phyloP scores from a whole-genome alignment of 176 grass and related monocot species.

The Zoysia pacifica region DNA sequence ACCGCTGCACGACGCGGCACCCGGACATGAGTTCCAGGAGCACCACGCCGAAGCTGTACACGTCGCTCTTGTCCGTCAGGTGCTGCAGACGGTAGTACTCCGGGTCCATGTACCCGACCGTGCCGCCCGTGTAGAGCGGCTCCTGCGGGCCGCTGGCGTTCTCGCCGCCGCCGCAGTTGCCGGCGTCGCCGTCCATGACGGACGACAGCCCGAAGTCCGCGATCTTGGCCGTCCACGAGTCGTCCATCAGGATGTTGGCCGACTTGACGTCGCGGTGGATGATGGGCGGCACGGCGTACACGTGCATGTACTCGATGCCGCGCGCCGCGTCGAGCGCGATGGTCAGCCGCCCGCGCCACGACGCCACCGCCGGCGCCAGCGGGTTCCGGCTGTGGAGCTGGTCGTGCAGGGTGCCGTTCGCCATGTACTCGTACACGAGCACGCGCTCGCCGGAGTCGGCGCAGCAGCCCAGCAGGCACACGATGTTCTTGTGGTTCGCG shows the following conservation, averaged over 20 bases:
- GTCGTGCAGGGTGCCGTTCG: slow-evolving; percentile 83
- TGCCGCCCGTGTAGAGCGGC: slow-evolving; percentile 63
- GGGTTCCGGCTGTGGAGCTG: slow-evolving; percentile 66
- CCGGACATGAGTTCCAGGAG: slow-evolving; percentile 80
- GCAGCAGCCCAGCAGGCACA: slow-evolving; percentile 85
- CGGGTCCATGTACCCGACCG: slow-evolving; percentile 96
- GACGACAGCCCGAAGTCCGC: slow-evolving; percentile 88
- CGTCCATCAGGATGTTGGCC: slow-evolving; percentile 88
- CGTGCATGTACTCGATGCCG: slow-evolving; percentile 95
- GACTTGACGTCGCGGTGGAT: slow-evolving; percentile 98
- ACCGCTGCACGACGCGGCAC: slow-evolving; percentile 70
- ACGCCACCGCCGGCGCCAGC: slow-evolving; percentile 38
- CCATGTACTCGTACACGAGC: slow-evolving; percentile 89
- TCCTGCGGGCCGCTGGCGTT: background rate
- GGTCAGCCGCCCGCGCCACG: slow-evolving; percentile 58
- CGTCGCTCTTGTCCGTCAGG: slow-evolving; percentile 79
- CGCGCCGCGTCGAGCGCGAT: slow-evolving; percentile 81
- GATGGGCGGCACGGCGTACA: slow-evolving; percentile 88
- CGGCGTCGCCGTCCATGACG: slow-evolving; percentile 29
- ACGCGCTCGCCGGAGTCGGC: slow-evolving; percentile 60
- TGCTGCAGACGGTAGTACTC: slow-evolving; percentile 92
- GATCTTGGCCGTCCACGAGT: slow-evolving; percentile 77
- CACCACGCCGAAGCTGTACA: slow-evolving; percentile 80
- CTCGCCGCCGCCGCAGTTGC: background rate
- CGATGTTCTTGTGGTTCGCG: slow-evolving; percentile 92